These are phyloP conservation scores for Cyberlindnera misumaiensis DNA, from an alignment of 805 yeast genomes.

Conservation along the genomic window DNA sequence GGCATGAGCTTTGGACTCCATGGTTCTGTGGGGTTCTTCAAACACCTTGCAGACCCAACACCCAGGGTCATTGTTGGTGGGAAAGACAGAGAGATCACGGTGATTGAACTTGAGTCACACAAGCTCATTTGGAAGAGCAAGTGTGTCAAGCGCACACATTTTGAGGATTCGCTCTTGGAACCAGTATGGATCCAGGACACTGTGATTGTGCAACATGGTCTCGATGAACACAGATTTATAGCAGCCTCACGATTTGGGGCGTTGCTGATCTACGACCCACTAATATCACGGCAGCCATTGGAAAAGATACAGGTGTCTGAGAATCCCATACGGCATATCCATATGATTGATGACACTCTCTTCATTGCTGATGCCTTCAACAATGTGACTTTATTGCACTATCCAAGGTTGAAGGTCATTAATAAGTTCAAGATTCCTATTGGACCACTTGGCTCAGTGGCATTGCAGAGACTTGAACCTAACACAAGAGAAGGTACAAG, in stretches of 20 bases:
- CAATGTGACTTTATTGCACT: slow-evolving; percentile 13
- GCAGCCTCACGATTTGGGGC: slow-evolving; percentile 22
- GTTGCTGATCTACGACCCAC: slow-evolving; percentile 14
- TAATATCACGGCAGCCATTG: slow-evolving; percentile 15
- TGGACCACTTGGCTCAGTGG: slow-evolving; percentile 18
- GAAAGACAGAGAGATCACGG: slow-evolving; percentile 17
- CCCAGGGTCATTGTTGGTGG: slow-evolving; percentile 17
- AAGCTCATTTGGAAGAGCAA: slow-evolving; percentile 15
- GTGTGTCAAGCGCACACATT: no score
- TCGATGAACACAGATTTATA: slow-evolving; percentile 9
- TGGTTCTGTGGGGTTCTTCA: slow-evolving; percentile 19
- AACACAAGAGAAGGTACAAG: slow-evolving; percentile 2
- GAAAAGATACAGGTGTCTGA: slow-evolving; percentile 19
- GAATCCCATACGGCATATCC: slow-evolving; percentile 17
- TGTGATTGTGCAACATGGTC: slow-evolving; percentile 1
- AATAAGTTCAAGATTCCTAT: slow-evolving; percentile 14
- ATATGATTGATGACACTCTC: slow-evolving; percentile 3
- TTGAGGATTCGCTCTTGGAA: neutral
- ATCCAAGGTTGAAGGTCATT: slow-evolving; percentile 3
- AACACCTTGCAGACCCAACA: slow-evolving; percentile 5
- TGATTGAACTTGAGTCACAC: slow-evolving; percentile 16
- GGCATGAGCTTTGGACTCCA: slow-evolving; percentile 21
- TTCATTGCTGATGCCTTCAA: slow-evolving; percentile 19
- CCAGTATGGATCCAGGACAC: slow-evolving; percentile 21
- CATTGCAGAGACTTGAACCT: slow-evolving; percentile 1